A percentile compares a stretch with the other conserved stretches of the same genome.
phyloP scores from a whole-genome alignment of 225 moss, liverwort and hornwort genomes.

The Pseudoscleropodium purum region DNA sequence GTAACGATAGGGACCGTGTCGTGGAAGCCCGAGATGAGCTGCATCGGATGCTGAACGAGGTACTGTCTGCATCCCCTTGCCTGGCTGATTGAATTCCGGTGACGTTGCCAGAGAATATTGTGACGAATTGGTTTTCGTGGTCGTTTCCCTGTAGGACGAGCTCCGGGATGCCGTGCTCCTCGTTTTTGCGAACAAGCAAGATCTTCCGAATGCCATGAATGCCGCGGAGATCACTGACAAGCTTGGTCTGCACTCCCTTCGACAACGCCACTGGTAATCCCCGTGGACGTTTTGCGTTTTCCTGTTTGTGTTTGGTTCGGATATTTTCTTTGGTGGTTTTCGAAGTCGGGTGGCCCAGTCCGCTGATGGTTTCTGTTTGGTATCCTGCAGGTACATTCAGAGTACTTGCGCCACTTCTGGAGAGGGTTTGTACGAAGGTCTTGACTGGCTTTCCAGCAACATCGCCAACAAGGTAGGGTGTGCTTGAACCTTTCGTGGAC shows the following conservation, averaged over 20 bases:
- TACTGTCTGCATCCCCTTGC: neutral
- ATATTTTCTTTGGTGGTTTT: neutral
- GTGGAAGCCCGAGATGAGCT: slow-evolving; percentile 93
- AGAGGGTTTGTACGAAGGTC: slow-evolving; percentile 32
- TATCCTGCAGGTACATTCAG: slow-evolving; percentile 33
- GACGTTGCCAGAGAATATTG: accelerated
- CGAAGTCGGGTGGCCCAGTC: neutral
- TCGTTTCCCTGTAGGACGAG: slow-evolving; percentile 41
- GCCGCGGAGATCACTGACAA: slow-evolving; percentile 95
- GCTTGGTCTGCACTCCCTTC: slow-evolving; percentile 80
- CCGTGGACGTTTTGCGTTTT: neutral
- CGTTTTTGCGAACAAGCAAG: slow-evolving; percentile 94
- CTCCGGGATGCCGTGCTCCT: slow-evolving; percentile 82
- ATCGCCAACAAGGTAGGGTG: slow-evolving; percentile 71
- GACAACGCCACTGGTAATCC: slow-evolving; percentile 81
- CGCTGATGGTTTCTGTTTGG: neutral
- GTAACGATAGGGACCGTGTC: slow-evolving; percentile 81
- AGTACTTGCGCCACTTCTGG: slow-evolving; percentile 88
- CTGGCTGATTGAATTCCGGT: neutral
- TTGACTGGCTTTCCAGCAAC: slow-evolving; percentile 90
- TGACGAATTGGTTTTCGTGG: neutral
- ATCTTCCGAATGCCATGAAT: slow-evolving; percentile 94
- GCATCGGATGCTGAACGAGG: slow-evolving; percentile 94
- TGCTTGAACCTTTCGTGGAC: no score
- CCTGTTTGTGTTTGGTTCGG: neutral